Evolutionary conservation across 345 rosid species (phyloP).

Genomic region (Eucalyptus curtisii): DNA sequence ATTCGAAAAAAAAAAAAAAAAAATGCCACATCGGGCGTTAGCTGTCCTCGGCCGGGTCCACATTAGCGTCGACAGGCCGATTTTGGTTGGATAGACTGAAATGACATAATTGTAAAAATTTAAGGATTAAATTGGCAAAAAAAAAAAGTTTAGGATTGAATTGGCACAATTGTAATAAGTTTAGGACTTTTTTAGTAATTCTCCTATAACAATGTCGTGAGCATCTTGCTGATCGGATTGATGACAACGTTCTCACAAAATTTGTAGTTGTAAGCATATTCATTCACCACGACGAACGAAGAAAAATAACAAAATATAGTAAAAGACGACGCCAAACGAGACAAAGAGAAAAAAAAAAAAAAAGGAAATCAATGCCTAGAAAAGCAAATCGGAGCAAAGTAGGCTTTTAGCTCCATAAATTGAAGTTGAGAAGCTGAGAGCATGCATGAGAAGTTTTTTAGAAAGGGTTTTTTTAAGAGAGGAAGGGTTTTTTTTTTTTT

Average conservation of each 20-base stretch:
- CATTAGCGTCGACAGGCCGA: rapidly evolving
- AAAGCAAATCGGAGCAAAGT: neutral
- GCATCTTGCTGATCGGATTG: neutral
- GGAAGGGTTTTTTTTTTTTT: neutral
- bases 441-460: neutral
- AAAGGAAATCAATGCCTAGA: neutral
- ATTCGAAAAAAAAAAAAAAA: no score
- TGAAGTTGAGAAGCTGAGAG: neutral
- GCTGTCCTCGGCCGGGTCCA: rapidly evolving
- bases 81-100: no score
- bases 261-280: neutral
- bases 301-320: neutral
- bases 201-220: no score
- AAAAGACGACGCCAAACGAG: neutral
- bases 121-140: no score
- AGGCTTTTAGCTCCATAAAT: neutral
- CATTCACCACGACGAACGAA: neutral
- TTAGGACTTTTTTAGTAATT: no score
- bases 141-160: rapidly evolving
- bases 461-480: neutral
- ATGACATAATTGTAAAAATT: no score
- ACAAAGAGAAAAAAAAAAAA: no score
- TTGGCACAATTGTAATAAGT: no score
- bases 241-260: neutral
- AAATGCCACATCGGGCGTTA: no score